phyloP scores from a whole-genome alignment of 1,139 yeast species.

The Martiniozyma asiatica region DNA sequence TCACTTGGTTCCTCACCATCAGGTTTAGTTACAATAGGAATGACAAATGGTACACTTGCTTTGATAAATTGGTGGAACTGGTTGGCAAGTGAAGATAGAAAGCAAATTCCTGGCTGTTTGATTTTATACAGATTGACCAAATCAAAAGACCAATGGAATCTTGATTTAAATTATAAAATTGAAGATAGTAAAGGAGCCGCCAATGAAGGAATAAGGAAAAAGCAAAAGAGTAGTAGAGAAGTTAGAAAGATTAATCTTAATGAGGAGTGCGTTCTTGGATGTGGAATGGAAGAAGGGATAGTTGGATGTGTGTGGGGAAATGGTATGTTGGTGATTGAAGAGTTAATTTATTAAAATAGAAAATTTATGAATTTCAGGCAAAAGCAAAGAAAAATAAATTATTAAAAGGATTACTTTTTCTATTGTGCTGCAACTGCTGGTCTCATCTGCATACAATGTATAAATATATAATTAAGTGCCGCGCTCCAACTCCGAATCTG shows the following conservation, averaged over 20 bases:
- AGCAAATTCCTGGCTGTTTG: conserved; percentile 8
- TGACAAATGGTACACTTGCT: conserved; percentile 17
- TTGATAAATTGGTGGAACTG: conserved; percentile 10
- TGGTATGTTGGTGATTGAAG: conserved; percentile 59
- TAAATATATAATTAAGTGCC: no score
- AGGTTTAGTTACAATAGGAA: conserved; percentile 12
- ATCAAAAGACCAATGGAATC: conserved; percentile 1
- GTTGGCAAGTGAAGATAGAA: conserved; percentile 5
- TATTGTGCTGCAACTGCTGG: no score
- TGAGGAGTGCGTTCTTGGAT: conserved; percentile 4
- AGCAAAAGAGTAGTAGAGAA: conserved; percentile 1
- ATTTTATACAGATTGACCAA: conserved; percentile 13
- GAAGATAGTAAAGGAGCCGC: conserved; percentile 11
- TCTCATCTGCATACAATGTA: no score
- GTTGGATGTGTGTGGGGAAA: conserved; percentile 43
- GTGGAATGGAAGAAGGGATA: conserved; percentile 1
- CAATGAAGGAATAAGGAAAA: conserved; percentile 2
- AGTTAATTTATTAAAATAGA: conserved; percentile 22
- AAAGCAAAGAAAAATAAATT: conserved; percentile 53
- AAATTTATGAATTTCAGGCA: neutral
- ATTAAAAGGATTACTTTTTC: no score
- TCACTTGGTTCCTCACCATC: conserved; percentile 2
- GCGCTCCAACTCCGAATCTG: no score
- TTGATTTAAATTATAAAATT: conserved; percentile 22
- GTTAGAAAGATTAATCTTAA: conserved; percentile 1